phyloP scores from a whole-genome alignment of 148 eudicot genomes.

The Rheum nobile region DNA sequence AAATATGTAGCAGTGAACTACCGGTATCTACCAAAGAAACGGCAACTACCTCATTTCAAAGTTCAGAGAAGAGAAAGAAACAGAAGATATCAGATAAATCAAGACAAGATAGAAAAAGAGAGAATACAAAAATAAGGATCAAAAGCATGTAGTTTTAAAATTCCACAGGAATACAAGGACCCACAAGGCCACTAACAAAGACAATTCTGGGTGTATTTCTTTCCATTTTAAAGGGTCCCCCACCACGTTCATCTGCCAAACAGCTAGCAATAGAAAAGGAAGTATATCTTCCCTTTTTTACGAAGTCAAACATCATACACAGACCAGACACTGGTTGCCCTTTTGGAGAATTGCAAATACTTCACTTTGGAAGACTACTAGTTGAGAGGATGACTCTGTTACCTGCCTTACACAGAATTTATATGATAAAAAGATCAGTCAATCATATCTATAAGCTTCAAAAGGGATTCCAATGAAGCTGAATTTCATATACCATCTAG shows the following conservation, averaged over 20 bases:
- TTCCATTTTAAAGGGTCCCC: slow-evolving; percentile 7
- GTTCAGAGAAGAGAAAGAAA: not conserved
- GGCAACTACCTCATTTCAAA: not conserved
- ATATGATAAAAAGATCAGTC: not conserved
- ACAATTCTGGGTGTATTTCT: not conserved
- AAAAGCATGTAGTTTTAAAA: not conserved
- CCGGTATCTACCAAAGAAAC: not conserved
- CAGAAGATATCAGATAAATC: slow-evolving; percentile 2
- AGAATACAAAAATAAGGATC: not conserved
- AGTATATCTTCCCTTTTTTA: slow-evolving; percentile 4
- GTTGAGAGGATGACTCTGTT: not conserved
- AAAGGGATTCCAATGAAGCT: not conserved
- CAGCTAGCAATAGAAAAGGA: slow-evolving; percentile 10
- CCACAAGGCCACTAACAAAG: slow-evolving; percentile 5
- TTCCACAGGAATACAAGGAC: not conserved
- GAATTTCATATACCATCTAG: slow-evolving; percentile 1
- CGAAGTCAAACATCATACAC: slow-evolving; percentile 9
- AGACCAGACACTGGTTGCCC: not conserved
- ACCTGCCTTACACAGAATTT: not conserved
- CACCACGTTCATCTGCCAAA: slow-evolving; percentile 6
- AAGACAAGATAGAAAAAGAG: not conserved
- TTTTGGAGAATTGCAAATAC: not conserved
- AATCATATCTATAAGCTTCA: not conserved
- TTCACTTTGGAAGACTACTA: not conserved
- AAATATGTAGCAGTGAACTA: not conserved